Evolutionary conservation across 345 rosid genomes (phyloP).

Genomic region (Aquilaria malaccensis): DNA sequence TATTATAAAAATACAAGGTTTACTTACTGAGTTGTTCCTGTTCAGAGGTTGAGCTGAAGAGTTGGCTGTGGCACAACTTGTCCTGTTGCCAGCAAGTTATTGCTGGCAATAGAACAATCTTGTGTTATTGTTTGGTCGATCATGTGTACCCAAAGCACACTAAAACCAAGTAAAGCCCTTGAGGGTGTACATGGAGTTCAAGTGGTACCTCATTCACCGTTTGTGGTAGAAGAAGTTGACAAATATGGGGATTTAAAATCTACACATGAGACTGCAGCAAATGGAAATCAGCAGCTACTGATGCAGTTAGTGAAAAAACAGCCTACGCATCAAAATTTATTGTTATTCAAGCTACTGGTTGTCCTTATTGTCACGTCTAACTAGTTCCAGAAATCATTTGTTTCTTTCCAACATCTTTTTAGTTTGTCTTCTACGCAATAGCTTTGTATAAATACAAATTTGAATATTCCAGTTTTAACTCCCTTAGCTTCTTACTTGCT

Average conservation of each 20-base stretch:
- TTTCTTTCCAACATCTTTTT: not conserved
- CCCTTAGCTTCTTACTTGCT: slow-evolving; percentile 5
- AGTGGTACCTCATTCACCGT: slow-evolving; percentile 66
- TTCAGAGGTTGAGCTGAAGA: slow-evolving; percentile 18
- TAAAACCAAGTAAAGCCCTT: slow-evolving; percentile 44
- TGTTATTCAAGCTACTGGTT: not conserved
- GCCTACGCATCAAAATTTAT: not conserved
- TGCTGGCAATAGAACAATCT: slow-evolving; percentile 33
- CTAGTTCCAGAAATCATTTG: not conserved
- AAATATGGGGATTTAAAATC: slow-evolving; percentile 40
- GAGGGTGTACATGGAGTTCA: slow-evolving; percentile 76
- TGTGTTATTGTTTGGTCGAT: slow-evolving; percentile 11
- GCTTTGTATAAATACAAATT: not conserved
- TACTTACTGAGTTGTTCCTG: not conserved
- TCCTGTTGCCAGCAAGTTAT: slow-evolving; percentile 30
- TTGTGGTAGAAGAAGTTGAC: slow-evolving; percentile 35
- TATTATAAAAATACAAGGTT: not conserved
- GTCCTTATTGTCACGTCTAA: not conserved
- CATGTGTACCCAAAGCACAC: slow-evolving; percentile 45
- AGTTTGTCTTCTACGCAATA: too few species aligned
- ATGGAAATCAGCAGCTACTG: slow-evolving; percentile 42
- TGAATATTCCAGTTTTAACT: not conserved
- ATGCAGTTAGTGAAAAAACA: slow-evolving; percentile 45
- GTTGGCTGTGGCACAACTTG: slow-evolving; percentile 16
- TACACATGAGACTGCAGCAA: slow-evolving; percentile 27